A percentile compares a stretch with the other conserved stretches of the same genome.
Conservation (phyloP, 2,329 filamentous ascomycete genomes). For the Ceratocystis albifundus region DNA sequence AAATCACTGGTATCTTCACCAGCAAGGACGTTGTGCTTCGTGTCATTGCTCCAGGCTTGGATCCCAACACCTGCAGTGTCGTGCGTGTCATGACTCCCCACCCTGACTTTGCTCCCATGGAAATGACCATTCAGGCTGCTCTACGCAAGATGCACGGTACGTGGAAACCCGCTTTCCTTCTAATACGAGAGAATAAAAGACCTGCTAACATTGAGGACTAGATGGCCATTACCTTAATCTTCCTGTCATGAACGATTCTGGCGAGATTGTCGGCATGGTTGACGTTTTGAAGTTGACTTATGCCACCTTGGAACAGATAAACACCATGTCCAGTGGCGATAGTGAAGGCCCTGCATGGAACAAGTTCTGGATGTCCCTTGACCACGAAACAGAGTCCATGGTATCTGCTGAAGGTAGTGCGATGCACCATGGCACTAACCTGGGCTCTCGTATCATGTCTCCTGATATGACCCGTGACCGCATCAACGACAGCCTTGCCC, state of each 20-base stretch:
- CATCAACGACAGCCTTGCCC: conserved; percentile 70
- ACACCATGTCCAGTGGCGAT: conserved; percentile 80
- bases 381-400: conserved; percentile 91
- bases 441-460: conserved; percentile 64
- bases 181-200: neutral
- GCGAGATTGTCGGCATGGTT: conserved; percentile 98
- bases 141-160: conserved; percentile 97
- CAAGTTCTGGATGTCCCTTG: conserved; percentile 96
- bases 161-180: conserved; percentile 28
- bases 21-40: conserved; percentile 98
- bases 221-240: conserved; percentile 97
- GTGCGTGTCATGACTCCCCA: conserved; percentile 98
- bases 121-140: conserved; percentile 98
- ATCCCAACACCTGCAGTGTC: conserved; percentile 90
- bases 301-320: conserved; percentile 93
- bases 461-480: conserved; percentile 64
- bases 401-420: conserved; percentile 76
- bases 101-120: conserved; percentile 94
- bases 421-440: conserved; percentile 47
- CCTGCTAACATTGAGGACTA: conserved; percentile 31
- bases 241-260: conserved; percentile 93
- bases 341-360: conserved; percentile 97
- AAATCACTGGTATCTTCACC: conserved; percentile 97
- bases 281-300: conserved; percentile 98
- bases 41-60: conserved; percentile 91